A percentile compares a stretch with the other conserved stretches of the same genome.
phyloP scores from a whole-genome alignment of 768 basidiomycete genomes.

The Mycena indigotica region DNA sequence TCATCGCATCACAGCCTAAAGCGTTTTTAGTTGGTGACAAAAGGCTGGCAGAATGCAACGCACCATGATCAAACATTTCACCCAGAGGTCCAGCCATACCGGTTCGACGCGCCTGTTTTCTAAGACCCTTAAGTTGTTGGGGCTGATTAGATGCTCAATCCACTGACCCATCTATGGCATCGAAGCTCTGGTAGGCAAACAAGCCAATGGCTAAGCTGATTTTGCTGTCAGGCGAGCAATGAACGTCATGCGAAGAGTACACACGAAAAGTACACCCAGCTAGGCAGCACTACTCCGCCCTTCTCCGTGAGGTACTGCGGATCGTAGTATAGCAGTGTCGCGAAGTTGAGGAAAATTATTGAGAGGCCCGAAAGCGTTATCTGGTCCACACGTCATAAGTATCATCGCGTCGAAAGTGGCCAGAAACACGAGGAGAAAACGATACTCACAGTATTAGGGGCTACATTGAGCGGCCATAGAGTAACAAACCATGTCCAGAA shows the following conservation, averaged over 20 bases:
- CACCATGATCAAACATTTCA: slow-evolving; percentile 98
- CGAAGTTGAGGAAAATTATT: slow-evolving; percentile 83
- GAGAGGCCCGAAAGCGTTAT: slow-evolving; percentile 86
- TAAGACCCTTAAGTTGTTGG: too few relatives aligned
- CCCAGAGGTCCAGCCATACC: slow-evolving; percentile 98
- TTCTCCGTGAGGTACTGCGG: slow-evolving; percentile 72
- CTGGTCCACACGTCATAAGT: slow-evolving; percentile 41
- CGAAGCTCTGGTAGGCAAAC: slow-evolving; percentile 89
- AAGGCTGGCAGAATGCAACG: slow-evolving; percentile 14
- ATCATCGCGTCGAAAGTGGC: too few relatives aligned
- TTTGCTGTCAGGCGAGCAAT: not conserved
- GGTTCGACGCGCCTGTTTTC: slow-evolving; percentile 93
- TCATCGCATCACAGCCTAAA: slow-evolving; percentile 89
- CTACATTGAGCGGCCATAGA: slow-evolving; percentile 80
- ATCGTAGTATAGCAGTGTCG: slow-evolving; percentile 83
- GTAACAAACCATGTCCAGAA: slow-evolving; percentile 94
- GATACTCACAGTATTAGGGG: slow-evolving; percentile 81
- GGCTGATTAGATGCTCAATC: too few relatives aligned
- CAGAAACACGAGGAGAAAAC: not conserved
- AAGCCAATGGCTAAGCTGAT: slow-evolving; percentile 83
- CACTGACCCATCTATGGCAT: slow-evolving; percentile 84
- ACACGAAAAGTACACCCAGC: slow-evolving; percentile 91
- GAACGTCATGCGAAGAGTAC: slow-evolving; percentile 30
- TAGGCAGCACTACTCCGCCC: slow-evolving; percentile 68
- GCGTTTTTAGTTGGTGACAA: not conserved